A percentile compares a stretch with the other conserved stretches of the same genome.
Evolutionary conservation across 371 early-diverging fungal genomes (phyloP).

Genomic region (Mortierella sp.): DNA sequence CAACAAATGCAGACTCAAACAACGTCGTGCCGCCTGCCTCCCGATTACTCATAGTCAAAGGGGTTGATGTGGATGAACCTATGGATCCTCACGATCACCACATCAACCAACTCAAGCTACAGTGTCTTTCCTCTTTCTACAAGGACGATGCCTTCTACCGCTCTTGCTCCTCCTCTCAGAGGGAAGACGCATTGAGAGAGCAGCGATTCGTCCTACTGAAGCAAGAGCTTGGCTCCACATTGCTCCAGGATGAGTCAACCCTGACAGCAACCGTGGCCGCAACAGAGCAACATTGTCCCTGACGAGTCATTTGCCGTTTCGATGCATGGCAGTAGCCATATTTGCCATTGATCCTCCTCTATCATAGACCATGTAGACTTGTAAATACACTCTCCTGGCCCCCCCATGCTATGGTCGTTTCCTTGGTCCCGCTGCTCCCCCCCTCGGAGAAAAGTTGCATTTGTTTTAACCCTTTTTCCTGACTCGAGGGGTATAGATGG

Average conservation of each 20-base stretch:
- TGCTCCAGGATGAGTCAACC: constrained; percentile 7
- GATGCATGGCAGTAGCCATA: background rate
- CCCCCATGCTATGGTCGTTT: too few species aligned
- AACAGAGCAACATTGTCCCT: too few species aligned
- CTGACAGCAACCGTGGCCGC: background rate
- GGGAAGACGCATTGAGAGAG: constrained; percentile 15
- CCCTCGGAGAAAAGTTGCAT: too few species aligned
- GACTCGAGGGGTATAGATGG: too few species aligned
- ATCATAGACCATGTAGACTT: too few species aligned
- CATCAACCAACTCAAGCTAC: constrained; percentile 13
- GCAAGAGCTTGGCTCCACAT: constrained; percentile 15
- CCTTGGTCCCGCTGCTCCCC: too few species aligned
- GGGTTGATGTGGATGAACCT: constrained; percentile 4
- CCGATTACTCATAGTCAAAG: background rate
- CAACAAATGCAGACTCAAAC: background rate
- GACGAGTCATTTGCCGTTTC: too few species aligned
- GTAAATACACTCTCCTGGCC: too few species aligned
- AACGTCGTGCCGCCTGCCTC: background rate
- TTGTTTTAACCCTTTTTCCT: too few species aligned
- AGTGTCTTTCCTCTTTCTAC: background rate
- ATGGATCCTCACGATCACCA: constrained; percentile 7
- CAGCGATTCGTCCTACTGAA: constrained; percentile 21
- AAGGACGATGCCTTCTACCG: constrained; percentile 11
- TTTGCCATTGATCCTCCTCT: too few species aligned
- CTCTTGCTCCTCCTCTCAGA: constrained; percentile 7